Base-by-base conservation (phyloP, 2,329 filamentous ascomycete genomes). In the Mycocentrospora acerina region DNA sequence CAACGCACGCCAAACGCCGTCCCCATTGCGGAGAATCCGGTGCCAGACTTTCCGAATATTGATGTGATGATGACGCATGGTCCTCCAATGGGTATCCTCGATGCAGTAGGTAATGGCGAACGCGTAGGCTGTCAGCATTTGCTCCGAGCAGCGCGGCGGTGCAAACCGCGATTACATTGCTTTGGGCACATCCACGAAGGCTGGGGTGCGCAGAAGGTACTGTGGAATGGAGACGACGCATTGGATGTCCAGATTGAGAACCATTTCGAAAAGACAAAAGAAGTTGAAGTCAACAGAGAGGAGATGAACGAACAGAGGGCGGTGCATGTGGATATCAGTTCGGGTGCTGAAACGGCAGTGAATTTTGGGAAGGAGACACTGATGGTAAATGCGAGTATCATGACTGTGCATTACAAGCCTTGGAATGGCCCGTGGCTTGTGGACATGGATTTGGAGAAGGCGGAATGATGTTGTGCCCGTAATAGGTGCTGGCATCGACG, bases 121-220 rank as follows among this genome's bases (percentile, higher is more conserved):
- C 52, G 64, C 14, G 78, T 77, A 1, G 82, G 82, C 0, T 83
- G 81, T 58, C 64, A 71, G 31, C 71, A 76, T 51, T 64, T 85
- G 1, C 66, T 78, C 2, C 62, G 67, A 1, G 80, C 80, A 0
- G 63, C 76, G 2, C 61, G 68, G 35, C 68, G 78, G 5, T 73
- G 72, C 8, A 68, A 66, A 34, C 81, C 81, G 0, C 58, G 64
- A 3, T 34, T 84, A n/a, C 77, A 83, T 55, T 78, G 78, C 46
- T 85, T 82, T 53, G 80, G 81, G 0, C 80, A 83, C 62, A 82
- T 83, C 13, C 79, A 82, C 53, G 77, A 79, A 53, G 77, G 67
- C 0, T 68, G 62, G 62, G 64, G 65, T 12, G 64, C 60, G 8
- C 54, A 61, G 46, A 60, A 52, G 22, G 60, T 73, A 8, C 40